Evolutionary conservation across 192 early-diverging fungal genomes (phyloP).

Genomic region (Chytriomyces confervae): DNA sequence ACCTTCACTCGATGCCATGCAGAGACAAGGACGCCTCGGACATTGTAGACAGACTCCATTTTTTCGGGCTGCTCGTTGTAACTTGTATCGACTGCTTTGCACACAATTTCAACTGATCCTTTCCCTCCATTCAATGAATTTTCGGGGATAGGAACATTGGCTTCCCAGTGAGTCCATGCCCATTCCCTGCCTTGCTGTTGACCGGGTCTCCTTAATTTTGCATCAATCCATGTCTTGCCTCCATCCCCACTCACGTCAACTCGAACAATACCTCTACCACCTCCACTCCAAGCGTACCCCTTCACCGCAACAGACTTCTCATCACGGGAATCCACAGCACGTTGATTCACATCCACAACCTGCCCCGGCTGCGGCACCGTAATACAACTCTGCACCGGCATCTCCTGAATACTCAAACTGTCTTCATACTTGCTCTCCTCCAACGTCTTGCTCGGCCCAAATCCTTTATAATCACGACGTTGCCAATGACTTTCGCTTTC

Average conservation of each 20-base stretch:
- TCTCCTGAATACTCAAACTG: slow-evolving; percentile 70
- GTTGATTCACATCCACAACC: slow-evolving; percentile 38
- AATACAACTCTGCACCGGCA: slow-evolving; percentile 83
- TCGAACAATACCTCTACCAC: slow-evolving; percentile 49
- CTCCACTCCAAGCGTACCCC: slow-evolving; percentile 49
- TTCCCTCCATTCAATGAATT: not conserved
- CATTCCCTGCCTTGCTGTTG: slow-evolving; percentile 54
- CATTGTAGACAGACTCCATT: slow-evolving; percentile 53
- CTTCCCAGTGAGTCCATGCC: slow-evolving; percentile 89
- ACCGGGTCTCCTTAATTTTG: slow-evolving; percentile 41
- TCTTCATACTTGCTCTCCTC: slow-evolving; percentile 49
- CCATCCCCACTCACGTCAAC: slow-evolving; percentile 64
- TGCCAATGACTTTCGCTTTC: slow-evolving; percentile 51
- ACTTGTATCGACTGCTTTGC: slow-evolving; percentile 82
- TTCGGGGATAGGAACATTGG: slow-evolving; percentile 49
- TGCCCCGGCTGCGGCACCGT: slow-evolving; percentile 55
- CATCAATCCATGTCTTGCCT: slow-evolving; percentile 79
- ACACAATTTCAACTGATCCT: slow-evolving; percentile 65
- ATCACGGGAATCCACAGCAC: not conserved
- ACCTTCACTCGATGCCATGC: slow-evolving; percentile 55
- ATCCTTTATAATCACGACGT: slow-evolving; percentile 61
- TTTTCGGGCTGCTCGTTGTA: slow-evolving; percentile 87
- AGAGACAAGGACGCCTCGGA: slow-evolving; percentile 51
- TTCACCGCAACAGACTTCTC: slow-evolving; percentile 53
- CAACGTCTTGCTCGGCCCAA: slow-evolving; percentile 51